Base-by-base conservation (phyloP, 305 asterid species). In the Caryopteris hybrid region DNA sequence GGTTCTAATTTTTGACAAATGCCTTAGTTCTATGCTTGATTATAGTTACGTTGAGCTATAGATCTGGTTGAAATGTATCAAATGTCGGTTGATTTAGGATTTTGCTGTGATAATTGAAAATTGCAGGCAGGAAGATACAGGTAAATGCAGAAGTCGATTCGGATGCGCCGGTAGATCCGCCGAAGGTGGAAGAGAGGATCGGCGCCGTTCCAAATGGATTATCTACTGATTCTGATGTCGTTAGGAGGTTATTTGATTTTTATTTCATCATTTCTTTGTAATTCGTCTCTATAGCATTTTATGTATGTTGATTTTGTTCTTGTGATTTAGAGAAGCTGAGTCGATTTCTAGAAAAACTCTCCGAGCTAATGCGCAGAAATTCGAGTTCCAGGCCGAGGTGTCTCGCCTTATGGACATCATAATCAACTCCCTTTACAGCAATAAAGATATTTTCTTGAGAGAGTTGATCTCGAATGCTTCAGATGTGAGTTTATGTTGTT, bases 401-500 rank as follows among this genome's bases (percentile, higher is more conserved):
- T 90, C 99, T 39, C 87, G 97, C 70, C 95, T 93, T 63, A 91
- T 94, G 99, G 99, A 94, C 75, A 91, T 94, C 62, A 79, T 94
- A 61, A 94, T 94, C 84, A 94, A 94, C 88, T 94, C 98, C 58
- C 95, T 94, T 39, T 94, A 94, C 77, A 94, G 97, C 63, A 91
- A 94, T 76, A 94, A 94, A 70, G 99, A 94, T 76, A 94, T 94
- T 36, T 94, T 94, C 88, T 75, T 94, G 82, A 89, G 99, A 79
- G 98, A 91, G 77, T 82, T 94, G 82, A 94, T 94, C 81, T 94
- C 99, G 59, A 94, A 94, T 85, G 98, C 99, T 42, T 94, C 98
- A 6, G 99, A 94, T 83, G 99, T 94, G 85, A 83, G 97, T 62
- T 27, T 47, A 43, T 34, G 16, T 38, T 63, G 71, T 10, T 64